A percentile compares a stretch with the other conserved stretches of the same genome.
Conservation (phyloP, 176 grass and related monocot species). For the Eremochloa ophiuroides region DNA sequence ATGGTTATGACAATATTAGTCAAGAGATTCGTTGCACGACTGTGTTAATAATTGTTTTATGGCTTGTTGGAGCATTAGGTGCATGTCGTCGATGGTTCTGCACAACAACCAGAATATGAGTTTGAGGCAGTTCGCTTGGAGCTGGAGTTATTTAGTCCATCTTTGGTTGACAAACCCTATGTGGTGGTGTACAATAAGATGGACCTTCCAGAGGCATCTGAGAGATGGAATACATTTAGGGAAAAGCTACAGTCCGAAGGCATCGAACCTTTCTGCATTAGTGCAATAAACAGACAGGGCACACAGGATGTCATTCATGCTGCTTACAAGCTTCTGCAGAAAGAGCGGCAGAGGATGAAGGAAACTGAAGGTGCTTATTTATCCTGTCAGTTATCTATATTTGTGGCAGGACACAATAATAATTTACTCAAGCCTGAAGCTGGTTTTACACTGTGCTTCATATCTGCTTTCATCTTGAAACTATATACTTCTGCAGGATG, state of each 20-base stretch:
- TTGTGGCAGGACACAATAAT: background rate
- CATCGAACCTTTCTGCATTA: slow-evolving; percentile 66
- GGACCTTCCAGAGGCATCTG: slow-evolving; percentile 88
- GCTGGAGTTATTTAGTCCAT: slow-evolving; percentile 92
- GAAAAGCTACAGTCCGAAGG: slow-evolving; percentile 51
- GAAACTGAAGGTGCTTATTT: slow-evolving; percentile 54
- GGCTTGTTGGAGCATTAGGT: slow-evolving; percentile 49
- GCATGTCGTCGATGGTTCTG: slow-evolving; percentile 92
- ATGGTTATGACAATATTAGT: background rate
- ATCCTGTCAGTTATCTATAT: background rate
- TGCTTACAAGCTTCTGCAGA: slow-evolving; percentile 71
- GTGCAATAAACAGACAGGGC: slow-evolving; percentile 78
- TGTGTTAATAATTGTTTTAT: background rate
- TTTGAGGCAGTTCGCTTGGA: slow-evolving; percentile 93
- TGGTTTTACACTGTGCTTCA: slow-evolving; percentile 1
- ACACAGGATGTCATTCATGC: slow-evolving; percentile 59
- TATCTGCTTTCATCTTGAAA: slow-evolving; percentile 21
- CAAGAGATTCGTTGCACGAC: background rate
- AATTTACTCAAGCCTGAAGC: background rate
- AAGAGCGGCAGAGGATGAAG: slow-evolving; percentile 70
- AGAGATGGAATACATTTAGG: slow-evolving; percentile 65
- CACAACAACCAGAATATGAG: slow-evolving; percentile 84
- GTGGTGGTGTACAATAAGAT: slow-evolving; percentile 92
- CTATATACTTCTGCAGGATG: slow-evolving; percentile 53
- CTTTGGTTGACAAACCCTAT: slow-evolving; percentile 81